Base-by-base conservation (phyloP, 768 basidiomycete species). In the Trametes sanguinea region DNA sequence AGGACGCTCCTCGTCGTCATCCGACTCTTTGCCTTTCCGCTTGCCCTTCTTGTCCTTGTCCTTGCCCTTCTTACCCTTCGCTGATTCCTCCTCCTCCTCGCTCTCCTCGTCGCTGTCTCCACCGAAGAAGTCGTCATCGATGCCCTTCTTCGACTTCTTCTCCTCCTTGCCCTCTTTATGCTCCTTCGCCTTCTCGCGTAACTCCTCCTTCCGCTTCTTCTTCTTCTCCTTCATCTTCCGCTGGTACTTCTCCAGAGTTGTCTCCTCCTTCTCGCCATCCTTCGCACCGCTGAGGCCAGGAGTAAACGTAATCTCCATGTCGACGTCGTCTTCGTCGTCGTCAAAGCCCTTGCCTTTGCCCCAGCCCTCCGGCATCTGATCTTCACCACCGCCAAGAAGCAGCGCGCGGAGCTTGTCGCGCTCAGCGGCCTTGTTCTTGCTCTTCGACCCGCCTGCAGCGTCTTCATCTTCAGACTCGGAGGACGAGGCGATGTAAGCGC, bases 281-380 rank as follows among this genome's bases (percentile, higher is more conserved):
- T 73, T 75, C 64, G 74, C 72, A 51, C 79, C 83, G 60, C 80
- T 86, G 42, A 98, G 77, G 4, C 88, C 96, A 2, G 97, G 93
- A 14, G 84, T 87, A 74, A 99, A 98, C 0, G 96, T 98, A 69
- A 99, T 90, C 76, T 98, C 89, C 91, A 99, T 91, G 60, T 95
- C 93, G 8, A 87, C 82, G 66, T 88, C 86, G 46, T 75, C 79
- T 43, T 74, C 77, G 17, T 71, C 77, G 14, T 74, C 70, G 32
- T 69, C 71, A 33, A 73, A 78, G 2, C 74, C 76, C 29, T 78
- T 77, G 47, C 72, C 74, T 30, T 77, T 76, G 43, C 85, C 85
- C 94, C 95, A 94, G 9, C 94, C 92, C 69, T 97, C 95, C 1
- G 92, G 92, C 57, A 93, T 72, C 22, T 82, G 84, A 35, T 89